Percentiles rank a stretch among this genome's conserved stretches.
phyloP scores from a whole-genome alignment of 2,329 filamentous ascomycete genomes.

The Pyrenophora seminiperda region DNA sequence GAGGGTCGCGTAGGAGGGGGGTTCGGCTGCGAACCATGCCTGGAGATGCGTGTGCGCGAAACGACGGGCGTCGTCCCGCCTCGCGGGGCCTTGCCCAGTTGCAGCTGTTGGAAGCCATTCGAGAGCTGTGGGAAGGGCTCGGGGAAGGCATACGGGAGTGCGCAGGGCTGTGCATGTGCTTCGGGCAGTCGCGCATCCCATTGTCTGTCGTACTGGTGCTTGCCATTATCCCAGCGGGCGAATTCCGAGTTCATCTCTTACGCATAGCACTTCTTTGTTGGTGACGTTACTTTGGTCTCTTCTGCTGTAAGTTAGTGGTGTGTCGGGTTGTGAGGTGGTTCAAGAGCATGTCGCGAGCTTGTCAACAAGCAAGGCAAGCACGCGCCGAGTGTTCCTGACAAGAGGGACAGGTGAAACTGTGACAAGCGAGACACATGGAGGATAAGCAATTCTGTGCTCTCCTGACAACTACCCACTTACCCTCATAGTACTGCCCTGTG shows the following conservation, averaged over 20 bases:
- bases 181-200: conserved; percentile 34
- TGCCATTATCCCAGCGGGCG: conserved; percentile 41
- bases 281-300: conserved; percentile 27
- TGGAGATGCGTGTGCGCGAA: conserved; percentile 42
- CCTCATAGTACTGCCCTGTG: conserved; percentile 42
- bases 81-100: conserved; percentile 34
- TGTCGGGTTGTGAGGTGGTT: conserved; percentile 1
- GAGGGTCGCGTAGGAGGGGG: conserved; percentile 35
- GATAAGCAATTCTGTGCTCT: conserved; percentile 16
- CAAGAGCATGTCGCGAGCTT: conserved; percentile 11
- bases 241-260: conserved; percentile 47
- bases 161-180: conserved; percentile 27
- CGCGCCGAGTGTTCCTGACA: conserved; percentile 8
- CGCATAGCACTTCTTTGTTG: conserved; percentile 42
- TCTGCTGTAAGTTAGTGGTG: conserved; percentile 35
- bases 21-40: conserved; percentile 45
- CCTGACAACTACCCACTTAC: conserved; percentile 43
- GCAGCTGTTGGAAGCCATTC: conserved; percentile 33
- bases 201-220: conserved; percentile 38
- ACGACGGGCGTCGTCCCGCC: conserved; percentile 43
- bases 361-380: conserved; percentile 13
- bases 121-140: conserved; percentile 32
- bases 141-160: conserved; percentile 35
- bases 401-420: conserved; percentile 8
- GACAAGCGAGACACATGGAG: conserved; percentile 19